Base-by-base conservation (phyloP, 306 rosid genomes). In the Rubus parviflorus region DNA sequence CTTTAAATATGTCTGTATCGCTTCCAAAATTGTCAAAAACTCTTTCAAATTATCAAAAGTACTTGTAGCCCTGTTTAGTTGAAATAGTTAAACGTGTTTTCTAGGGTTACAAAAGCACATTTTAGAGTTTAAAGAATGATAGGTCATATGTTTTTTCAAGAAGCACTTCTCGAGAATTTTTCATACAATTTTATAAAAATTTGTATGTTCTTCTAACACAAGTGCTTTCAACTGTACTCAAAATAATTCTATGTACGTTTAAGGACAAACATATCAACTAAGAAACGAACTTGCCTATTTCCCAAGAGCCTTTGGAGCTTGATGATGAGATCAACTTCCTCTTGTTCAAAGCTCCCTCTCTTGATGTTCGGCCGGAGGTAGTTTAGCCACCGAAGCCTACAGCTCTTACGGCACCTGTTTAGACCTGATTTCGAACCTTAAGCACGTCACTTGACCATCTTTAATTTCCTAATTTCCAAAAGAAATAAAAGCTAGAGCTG, bases 311-410 rank as follows among this genome's bases (percentile, higher is more conserved):
- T 85, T 75, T 89, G 93, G 76, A 89, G 91, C 78, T 83, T 83
- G 68, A 89, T 62, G 74, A 89, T 89, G 83, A 85, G 83, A 38
- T 85, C 83, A 16, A 87, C 89, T 85, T 89, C 93, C 49, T 89
- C 84, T 22, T 78, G 83, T 17, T 83, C 84, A 83, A 87, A 89
- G 43, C 68, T 81, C 49, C 93, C 93, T 82, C 93, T 80, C 71
- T 85, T 87, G 78, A 89, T 85, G 70, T 89, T 83, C 2, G 93
- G 93, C 64, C 89, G 91, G 20, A 89, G 89, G 72, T 89, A 89
- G 76, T 89, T 89, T 51, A 87, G 48, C 93, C 93, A 89, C 74
- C 93, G 84, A 47, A 85, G 84, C 75, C 91, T 85, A 47, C 93
- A 89, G 74, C 93, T 89, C 76, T 89, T 89, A 12, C 93, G 63